Evolutionary conservation across 805 yeast species (phyloP).

Genomic region (Pichia gijzeniarum): DNA sequence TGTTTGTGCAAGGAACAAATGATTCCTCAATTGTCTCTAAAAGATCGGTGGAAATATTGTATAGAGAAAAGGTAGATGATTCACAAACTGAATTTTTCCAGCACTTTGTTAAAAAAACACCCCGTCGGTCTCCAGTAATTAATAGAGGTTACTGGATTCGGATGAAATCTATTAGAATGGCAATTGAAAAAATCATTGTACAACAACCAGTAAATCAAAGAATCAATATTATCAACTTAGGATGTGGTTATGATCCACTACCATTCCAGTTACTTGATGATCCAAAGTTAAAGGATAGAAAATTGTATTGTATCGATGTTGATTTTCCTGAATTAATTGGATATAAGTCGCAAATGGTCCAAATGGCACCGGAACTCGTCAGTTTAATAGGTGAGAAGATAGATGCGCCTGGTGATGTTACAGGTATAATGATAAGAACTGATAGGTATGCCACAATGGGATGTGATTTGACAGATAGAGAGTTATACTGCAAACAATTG

Average conservation of each 20-base stretch:
- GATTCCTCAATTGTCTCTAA: constrained; percentile 80
- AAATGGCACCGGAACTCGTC: constrained; percentile 39
- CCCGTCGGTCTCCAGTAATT: constrained; percentile 71
- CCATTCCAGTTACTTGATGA: constrained; percentile 44
- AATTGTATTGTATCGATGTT: constrained; percentile 54
- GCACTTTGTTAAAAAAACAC: constrained; percentile 58
- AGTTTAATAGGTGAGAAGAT: constrained; percentile 36
- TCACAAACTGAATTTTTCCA: constrained; percentile 43
- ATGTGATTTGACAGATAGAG: constrained; percentile 54
- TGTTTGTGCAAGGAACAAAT: constrained; percentile 78
- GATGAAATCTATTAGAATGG: constrained; percentile 57
- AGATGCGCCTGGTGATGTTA: constrained; percentile 4
- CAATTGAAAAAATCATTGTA: constrained; percentile 42
- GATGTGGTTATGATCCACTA: constrained; percentile 71
- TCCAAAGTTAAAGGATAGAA: constrained; percentile 9
- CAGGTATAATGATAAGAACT: constrained; percentile 32
- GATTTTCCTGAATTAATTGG: constrained; percentile 67
- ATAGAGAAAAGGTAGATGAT: constrained; percentile 28
- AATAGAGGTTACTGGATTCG: constrained; percentile 82
- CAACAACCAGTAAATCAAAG: constrained; percentile 17
- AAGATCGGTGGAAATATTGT: constrained; percentile 68
- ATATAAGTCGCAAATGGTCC: constrained; percentile 49
- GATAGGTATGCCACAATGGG: constrained; percentile 51
- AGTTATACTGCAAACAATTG: constrained; percentile 32
- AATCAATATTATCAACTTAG: constrained; percentile 52